Conservation (phyloP, 345 rosid genomes). For the Eucalyptus tenuipes region DNA sequence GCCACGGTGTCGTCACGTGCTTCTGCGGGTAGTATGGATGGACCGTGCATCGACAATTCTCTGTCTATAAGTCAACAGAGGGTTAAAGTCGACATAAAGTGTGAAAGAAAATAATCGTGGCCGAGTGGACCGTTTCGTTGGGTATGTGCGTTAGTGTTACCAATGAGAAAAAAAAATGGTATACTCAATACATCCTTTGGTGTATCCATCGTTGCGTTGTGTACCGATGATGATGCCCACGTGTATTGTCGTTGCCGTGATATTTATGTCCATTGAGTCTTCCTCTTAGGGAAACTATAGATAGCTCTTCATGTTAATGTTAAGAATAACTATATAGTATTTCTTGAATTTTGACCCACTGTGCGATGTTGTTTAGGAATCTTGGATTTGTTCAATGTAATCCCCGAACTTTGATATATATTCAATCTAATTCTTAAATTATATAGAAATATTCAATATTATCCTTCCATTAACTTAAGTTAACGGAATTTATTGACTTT, state of each 20-base stretch:
- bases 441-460: background rate
- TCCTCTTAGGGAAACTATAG: background rate
- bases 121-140: background rate
- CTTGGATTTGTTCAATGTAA: background rate
- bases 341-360: fast-evolving
- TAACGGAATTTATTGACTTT: background rate
- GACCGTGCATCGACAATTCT: background rate
- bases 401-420: fast-evolving
- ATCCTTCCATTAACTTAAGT: background rate
- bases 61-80: background rate
- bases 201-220: background rate
- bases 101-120: background rate
- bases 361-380: background rate
- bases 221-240: background rate
- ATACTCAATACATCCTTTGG: background rate
- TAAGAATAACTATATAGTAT: background rate
- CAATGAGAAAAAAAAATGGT: background rate
- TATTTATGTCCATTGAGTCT: background rate
- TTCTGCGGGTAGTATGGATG: background rate
- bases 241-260: background rate
- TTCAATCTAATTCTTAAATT: background rate
- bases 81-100: background rate
- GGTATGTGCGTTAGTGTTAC: background rate
- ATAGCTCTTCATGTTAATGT: background rate
- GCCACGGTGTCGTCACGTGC: background rate